phyloP scores from a whole-genome alignment of 345 rosid genomes.

The Noccaea bulbosa region DNA sequence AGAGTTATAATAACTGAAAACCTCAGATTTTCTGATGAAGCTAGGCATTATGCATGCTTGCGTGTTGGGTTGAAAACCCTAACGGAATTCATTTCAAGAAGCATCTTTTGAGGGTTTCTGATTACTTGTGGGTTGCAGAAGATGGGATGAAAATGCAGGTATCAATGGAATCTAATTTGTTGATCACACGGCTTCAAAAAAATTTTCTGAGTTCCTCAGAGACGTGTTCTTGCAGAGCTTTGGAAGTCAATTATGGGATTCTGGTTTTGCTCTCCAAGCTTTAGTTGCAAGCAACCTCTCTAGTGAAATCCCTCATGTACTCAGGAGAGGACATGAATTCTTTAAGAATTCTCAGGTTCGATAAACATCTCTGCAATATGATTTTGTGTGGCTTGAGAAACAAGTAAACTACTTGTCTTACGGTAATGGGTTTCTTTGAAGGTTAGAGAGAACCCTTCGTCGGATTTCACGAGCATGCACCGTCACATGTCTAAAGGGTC shows the following conservation, averaged over 20 bases:
- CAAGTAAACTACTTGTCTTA: constrained; percentile 29
- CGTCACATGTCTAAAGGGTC: constrained; percentile 49
- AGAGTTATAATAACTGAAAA: constrained; percentile 24
- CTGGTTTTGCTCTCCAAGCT: constrained; percentile 76
- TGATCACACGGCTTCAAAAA: neutral
- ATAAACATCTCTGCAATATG: constrained; percentile 3
- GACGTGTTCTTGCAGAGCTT: constrained; percentile 54
- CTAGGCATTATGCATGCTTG: constrained; percentile 58
- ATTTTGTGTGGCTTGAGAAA: neutral
- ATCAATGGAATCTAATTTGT: constrained; percentile 3
- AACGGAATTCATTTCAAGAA: constrained; percentile 66
- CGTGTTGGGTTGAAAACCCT: constrained; percentile 88
- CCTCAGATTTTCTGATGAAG: neutral
- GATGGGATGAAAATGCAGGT: constrained; percentile 95
- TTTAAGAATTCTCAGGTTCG: constrained; percentile 77
- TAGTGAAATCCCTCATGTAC: constrained; percentile 58
- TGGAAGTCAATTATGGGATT: constrained; percentile 86
- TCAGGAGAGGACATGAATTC: constrained; percentile 74
- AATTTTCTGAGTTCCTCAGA: neutral
- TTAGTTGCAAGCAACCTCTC: constrained; percentile 62
- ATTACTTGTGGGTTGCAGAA: constrained; percentile 89
- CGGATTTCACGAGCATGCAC: constrained; percentile 39
- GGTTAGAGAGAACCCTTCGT: constrained; percentile 64
- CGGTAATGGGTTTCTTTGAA: constrained; percentile 14
- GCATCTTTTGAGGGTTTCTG: constrained; percentile 76